These are phyloP conservation scores for Hypoxylon sp. DNA, from an alignment of 2,329 filamentous ascomycete species.

Conservation along the genomic window DNA sequence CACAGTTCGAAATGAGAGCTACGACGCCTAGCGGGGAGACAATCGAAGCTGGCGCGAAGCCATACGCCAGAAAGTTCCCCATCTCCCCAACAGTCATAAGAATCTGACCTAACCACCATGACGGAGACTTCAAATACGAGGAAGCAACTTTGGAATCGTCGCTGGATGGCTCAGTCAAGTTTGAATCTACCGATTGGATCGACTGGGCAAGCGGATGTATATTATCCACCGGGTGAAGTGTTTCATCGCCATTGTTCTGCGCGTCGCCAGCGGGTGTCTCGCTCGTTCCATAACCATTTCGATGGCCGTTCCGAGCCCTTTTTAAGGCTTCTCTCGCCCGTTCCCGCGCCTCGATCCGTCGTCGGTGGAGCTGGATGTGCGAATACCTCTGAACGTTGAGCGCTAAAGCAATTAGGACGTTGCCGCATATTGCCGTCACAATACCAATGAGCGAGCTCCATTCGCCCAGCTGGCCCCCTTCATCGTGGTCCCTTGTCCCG, in stretches of 20 bases:
- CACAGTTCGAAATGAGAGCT: constrained; percentile 93
- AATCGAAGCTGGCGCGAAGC: constrained; percentile 96
- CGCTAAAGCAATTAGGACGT: constrained; percentile 93
- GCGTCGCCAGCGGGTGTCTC: constrained; percentile 47
- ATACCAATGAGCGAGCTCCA: constrained; percentile 98
- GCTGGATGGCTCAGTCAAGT: constrained; percentile 56
- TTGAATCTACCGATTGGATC: constrained; percentile 62
- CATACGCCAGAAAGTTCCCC: constrained; percentile 97
- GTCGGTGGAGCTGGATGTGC: constrained; percentile 84
- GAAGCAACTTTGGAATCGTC: constrained; percentile 64
- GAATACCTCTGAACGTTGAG: constrained; percentile 97
- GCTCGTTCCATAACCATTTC: constrained; percentile 51
- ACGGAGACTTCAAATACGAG: constrained; percentile 89
- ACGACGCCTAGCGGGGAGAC: constrained; percentile 98
- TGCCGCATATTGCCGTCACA: constrained; percentile 90
- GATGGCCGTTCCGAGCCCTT: constrained; percentile 56
- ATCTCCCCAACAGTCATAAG: constrained; percentile 94
- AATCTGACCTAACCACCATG: constrained; percentile 96
- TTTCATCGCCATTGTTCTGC: constrained; percentile 56
- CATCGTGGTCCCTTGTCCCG: constrained; percentile 51
- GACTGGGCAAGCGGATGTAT: constrained; percentile 68
- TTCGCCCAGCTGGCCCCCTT: constrained; percentile 68
- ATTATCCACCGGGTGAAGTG: constrained; percentile 60
- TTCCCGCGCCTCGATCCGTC: constrained; percentile 72
- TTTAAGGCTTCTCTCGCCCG: constrained; percentile 69